Evolutionary conservation across 805 yeast species (phyloP), one percentile per base, ranked within the genome.

Genomic region (Candida parachauliodes): DNA sequence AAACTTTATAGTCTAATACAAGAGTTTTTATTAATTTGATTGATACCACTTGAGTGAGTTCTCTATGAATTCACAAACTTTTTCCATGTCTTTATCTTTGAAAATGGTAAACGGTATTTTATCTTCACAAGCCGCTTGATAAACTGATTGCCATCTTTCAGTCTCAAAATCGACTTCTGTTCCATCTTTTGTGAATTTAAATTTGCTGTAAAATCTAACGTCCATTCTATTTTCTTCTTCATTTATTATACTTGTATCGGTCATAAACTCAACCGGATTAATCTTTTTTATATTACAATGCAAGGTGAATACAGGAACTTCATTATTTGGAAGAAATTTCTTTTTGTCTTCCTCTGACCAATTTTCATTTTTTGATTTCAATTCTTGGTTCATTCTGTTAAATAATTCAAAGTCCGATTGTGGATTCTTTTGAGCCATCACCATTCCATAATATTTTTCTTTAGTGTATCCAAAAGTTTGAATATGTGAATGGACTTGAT

Each of bases 361-460:
- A 28, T 29, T 29, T 22, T 36, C 34, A 19, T 34, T 34, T 20
- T 29, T 29, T 3, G 29, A 27, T 23, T 5, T 17, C 10, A 30
- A 23, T 19, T 40, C 36, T 12, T 20, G 23, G 14, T 32, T 10
- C 11, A 28, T 19, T 30, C 40, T 22, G 23, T 38, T 30, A 19
- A 34, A 41, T 12, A 33, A 36, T 17, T 47, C 44, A 46, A 48
- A 54, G 43, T 60, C 68, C 11, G 46, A 15, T 22, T 37, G 35
- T 2, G 67, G 60, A 35, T 55, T 54, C 47, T 53, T 38, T 37
- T 52, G 55, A 48, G 72, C 46, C 68, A 62, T 62, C 14, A 48
- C 51, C 36, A 48, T 44, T 2, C 55, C 55, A 28, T 42, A 41
- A 37, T 43, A 50, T 7, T 51, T 52, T 8, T 57, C 46, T 15